Conservation (phyloP, 2,329 filamentous ascomycete genomes). For the Alternaria ventricosa region DNA sequence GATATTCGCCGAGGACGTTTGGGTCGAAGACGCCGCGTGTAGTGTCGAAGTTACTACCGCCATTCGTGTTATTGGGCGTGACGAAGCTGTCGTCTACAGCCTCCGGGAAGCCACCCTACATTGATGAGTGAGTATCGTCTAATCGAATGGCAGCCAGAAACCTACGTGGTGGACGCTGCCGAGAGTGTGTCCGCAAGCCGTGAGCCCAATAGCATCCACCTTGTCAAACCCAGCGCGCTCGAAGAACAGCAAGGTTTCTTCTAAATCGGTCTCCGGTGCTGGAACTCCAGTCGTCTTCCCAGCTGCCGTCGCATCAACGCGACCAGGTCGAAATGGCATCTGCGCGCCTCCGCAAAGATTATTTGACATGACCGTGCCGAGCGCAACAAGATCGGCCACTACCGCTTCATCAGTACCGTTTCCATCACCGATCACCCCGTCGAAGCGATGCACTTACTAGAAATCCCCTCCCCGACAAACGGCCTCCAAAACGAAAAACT, state of each 20-base stretch:
- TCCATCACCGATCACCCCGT: not conserved
- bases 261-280: slow-evolving; percentile 29
- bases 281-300: slow-evolving; percentile 33
- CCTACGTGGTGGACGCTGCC: slow-evolving; percentile 29
- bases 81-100: slow-evolving; percentile 30
- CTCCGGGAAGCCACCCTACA: slow-evolving; percentile 27
- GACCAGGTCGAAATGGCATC: slow-evolving; percentile 30
- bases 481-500: slow-evolving; percentile 31
- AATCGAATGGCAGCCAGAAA: not conserved
- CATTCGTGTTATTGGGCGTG: slow-evolving; percentile 25
- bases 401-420: not conserved
- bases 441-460: not conserved
- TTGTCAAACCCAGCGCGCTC: slow-evolving; percentile 31
- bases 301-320: slow-evolving; percentile 31
- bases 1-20: slow-evolving; percentile 34
- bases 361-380: slow-evolving; percentile 33
- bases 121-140: not conserved
- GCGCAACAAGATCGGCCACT: slow-evolving; percentile 38
- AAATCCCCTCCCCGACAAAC: slow-evolving; percentile 21
- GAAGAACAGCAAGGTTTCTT: slow-evolving; percentile 29
- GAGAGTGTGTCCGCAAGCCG: slow-evolving; percentile 41
- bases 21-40: slow-evolving; percentile 35
- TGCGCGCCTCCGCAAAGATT: slow-evolving; percentile 31
- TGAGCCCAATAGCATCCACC: slow-evolving; percentile 32
- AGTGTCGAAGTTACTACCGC: slow-evolving; percentile 34